Conservation (phyloP, 169 alveolate genomes). For the Babesia bovis region DNA sequence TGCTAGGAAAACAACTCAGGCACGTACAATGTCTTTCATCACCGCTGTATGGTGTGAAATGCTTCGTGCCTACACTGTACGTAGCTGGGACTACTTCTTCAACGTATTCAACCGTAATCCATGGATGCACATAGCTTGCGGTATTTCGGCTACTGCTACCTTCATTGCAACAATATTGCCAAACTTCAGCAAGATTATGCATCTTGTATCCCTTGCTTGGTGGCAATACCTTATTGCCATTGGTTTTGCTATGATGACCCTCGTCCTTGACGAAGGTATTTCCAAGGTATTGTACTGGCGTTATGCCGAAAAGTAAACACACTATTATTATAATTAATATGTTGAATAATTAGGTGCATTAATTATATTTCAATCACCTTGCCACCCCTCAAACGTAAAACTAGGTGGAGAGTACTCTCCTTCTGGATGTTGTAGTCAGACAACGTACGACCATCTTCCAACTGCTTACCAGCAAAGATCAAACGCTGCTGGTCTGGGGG, state of each 20-base stretch:
- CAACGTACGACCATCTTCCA: conserved; percentile 97
- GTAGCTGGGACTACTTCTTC: conserved; percentile 88
- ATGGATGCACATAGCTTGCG: conserved; percentile 90
- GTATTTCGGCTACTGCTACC: conserved; percentile 85
- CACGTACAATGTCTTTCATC: conserved; percentile 86
- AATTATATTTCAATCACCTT: conserved; percentile 48
- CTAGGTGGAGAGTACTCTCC: conserved; percentile 97
- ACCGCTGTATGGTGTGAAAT: conserved; percentile 90
- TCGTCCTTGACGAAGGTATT: conserved; percentile 81
- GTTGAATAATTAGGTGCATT: not conserved
- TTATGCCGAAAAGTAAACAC: conserved; percentile 3
- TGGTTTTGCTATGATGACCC: conserved; percentile 81
- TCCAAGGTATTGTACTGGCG: conserved; percentile 79
- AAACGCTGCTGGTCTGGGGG: conserved; percentile 99
- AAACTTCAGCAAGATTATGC: conserved; percentile 77
- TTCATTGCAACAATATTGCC: conserved; percentile 83
- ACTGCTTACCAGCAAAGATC: conserved; percentile 98
- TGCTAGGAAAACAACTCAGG: conserved; percentile 82
- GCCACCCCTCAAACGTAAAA: conserved; percentile 99
- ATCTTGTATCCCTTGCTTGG: conserved; percentile 83
- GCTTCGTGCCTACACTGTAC: conserved; percentile 91
- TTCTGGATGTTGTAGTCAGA: conserved; percentile 98
- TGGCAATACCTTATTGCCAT: conserved; percentile 86
- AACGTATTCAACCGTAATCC: conserved; percentile 85
- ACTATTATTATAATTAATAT: conserved; percentile 26